Evolutionary conservation across 2,329 filamentous ascomycete species (phyloP), one percentile per base, ranked within the genome.

Genomic region (Aspergillus ibericus): DNA sequence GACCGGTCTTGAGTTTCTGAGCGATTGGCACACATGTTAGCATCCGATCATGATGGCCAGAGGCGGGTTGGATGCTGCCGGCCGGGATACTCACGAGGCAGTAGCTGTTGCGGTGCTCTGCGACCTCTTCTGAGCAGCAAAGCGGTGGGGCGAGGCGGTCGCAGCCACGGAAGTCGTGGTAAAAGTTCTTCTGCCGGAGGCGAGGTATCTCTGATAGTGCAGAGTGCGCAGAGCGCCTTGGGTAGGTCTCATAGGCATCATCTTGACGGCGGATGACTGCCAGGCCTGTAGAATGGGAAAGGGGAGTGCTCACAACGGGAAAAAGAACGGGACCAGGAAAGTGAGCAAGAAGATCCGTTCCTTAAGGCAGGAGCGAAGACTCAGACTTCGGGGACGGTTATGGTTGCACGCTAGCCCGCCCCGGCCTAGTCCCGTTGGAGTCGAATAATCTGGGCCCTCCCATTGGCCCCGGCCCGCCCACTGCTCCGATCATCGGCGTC

Each of bases 1-100:
- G 34, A 78, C 78, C 60, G 85, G 80, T 75, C 88, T 83, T 40
- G 79, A 72, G 67, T 83, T 79, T 64, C 84, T 87, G 68, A 40
- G 59, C 27, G 32, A 55, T 36, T 53, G 50, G 58, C 59, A 59
- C 16, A 5, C 20, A 38, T 52, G 61, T 68, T 64, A 60, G 65
- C 51, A 62, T 46, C n/a, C 5, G 32, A 9, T 22, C 55, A 50
- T 29, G 12, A 35, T 25, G 18, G 4, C n/a, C 15, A 16, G n/a
- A 49, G 32, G 42, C 42, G 50, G 10, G 3, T 22, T 29, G 48
- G 12, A 29, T 27, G 53, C 48, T 34, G 16, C 25, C 20, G 42
- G 15, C 22, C 22, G 12, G n/a, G 15, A 32, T 38, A 81, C 86
- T 73, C 80, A 88, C 85, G 81, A 73, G 61, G 81, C 78, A 60